Evolutionary conservation across 352 stramenopile genomes (phyloP), one percentile per base, ranked within the genome.

Genomic region (Globisporangium apiculatum): DNA sequence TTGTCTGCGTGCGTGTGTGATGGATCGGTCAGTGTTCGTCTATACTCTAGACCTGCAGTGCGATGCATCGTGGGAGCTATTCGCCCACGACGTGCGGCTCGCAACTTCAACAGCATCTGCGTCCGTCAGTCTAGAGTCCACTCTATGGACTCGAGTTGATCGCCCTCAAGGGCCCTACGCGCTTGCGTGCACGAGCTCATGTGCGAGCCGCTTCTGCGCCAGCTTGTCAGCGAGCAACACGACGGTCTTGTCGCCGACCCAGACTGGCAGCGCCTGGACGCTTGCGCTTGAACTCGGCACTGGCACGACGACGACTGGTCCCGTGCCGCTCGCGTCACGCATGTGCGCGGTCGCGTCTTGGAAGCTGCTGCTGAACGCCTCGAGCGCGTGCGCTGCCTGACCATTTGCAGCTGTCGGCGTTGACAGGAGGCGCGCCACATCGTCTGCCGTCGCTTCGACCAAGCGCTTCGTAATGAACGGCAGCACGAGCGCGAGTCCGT

Each of bases 391-490:
- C 50, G 66, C 72, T 50, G 64, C 72, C 47, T 67, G 71, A 45
- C 46, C 53, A 37, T 60, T 61, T 3, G 48, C 37, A 4, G 51
- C 48, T 15, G 47, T 53, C 48, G 62, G 65, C 8, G 37, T 41
- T 35, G 61, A 68, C 43, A 72, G 58, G 18, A 71, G 66, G 14
- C 59, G 56, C 14, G 55, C 38, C 24, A 80, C 46, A 38, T 83
- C 73, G 7, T 50, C 48, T 0, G 53, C 55, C 0, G 66, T 68
- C 3, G 67, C 70, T 1, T 48, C 49, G 17, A 86, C 17, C 31
- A 67, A 76, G 51, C 89, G 77, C 71, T 96, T 95, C 17, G 70
- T 94, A 55, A 97, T 68, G 62, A 83, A 95, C 17, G 83, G 81
- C 7, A 94, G 66, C 36, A 96, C 62, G 35, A 84, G 48, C 0